These are phyloP conservation scores for Panellus pusillus DNA, from an alignment of 768 basidiomycete species.

Conservation along the genomic window DNA sequence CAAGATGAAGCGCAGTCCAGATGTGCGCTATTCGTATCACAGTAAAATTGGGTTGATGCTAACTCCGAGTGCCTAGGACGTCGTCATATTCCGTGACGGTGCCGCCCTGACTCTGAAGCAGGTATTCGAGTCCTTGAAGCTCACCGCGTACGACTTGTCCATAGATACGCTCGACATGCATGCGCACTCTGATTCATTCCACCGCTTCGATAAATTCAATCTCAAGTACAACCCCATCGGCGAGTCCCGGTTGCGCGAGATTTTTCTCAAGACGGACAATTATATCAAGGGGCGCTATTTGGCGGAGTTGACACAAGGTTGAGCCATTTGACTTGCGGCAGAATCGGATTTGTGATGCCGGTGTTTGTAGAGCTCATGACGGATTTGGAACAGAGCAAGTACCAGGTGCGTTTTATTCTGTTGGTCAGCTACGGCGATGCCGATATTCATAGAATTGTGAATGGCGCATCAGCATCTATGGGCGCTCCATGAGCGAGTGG, in stretches of 20 bases:
- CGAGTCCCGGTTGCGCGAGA: conserved; percentile 91
- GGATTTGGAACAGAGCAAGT: conserved; percentile 98
- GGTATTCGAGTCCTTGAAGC: conserved; percentile 94
- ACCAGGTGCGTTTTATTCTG: conserved; percentile 61
- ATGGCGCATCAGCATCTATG: conserved; percentile 97
- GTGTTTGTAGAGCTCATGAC: conserved; percentile 79
- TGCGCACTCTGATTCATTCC: conserved; percentile 96
- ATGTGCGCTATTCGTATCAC: conserved; percentile 49
- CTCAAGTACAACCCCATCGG: conserved; percentile 97
- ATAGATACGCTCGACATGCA: conserved; percentile 99
- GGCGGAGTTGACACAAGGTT: conserved; percentile 91
- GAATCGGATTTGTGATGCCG: neutral
- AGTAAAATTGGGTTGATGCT: neutral
- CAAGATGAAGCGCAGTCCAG: conserved; percentile 89
- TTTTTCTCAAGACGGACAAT: conserved; percentile 98
- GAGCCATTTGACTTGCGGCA: neutral
- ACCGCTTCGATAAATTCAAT: conserved; percentile 98
- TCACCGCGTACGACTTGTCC: conserved; percentile 96
- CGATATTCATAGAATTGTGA: conserved; percentile 71
- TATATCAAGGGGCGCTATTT: conserved; percentile 89
- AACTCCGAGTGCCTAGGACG: conserved; percentile 55
- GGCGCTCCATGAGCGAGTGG: conserved; percentile 83
- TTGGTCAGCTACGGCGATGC: neutral
- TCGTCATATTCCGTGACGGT: conserved; percentile 94
- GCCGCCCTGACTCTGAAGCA: conserved; percentile 83